Base-by-base conservation (phyloP, 2,329 filamentous ascomycete species). In the Knufia fluminis region DNA sequence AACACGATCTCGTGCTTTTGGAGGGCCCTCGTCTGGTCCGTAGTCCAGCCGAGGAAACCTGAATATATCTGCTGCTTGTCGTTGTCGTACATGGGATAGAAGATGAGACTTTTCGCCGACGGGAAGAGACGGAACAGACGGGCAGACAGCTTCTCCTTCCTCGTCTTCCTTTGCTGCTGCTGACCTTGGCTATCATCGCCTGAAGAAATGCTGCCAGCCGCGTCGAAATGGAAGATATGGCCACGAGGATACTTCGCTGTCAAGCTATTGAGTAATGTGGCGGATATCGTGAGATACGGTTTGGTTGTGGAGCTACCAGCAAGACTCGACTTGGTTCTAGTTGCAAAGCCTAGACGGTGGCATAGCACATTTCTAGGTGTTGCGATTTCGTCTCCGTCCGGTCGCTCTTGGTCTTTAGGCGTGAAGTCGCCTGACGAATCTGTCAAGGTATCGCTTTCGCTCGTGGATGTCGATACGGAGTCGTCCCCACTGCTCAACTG, bases 1-100 rank as follows among this genome's bases (percentile, higher is more conserved):
- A 65, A 68, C 36, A 64, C 64, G 20, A 67, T 52, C 51, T 68
- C 66, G 23, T 52, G 61, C 3, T 69, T 61, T 57, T 36, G 45
- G 7, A 49, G 38, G 4, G 39, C 36, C 10, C 47, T 39, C 2
- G 16, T 17, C 14, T 36, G 23, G 20, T 49, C 39, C 3, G 26
- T 32, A 16, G 36, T 49, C 24, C 28, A 43, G n/a, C 47, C 47
- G 10, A 49, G n/a, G 24, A 42, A 49, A 32, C 16, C 47, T 16
- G 47, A 39, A 35, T 43, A 49, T 26, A 33, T 14, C 8, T 44
- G 47, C 20, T 49, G 38, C 42, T 44, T 35, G 12, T 42, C 47
- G 26, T 48, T 48, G 35, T 44, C 47, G 14, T 31, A 44, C 7
- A 49, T 24, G 8, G 47, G 47, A 8, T 28, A 20, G 22, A 49